Conservation (phyloP, 129 eudicot genomes). For the Flaveria bidentis region DNA sequence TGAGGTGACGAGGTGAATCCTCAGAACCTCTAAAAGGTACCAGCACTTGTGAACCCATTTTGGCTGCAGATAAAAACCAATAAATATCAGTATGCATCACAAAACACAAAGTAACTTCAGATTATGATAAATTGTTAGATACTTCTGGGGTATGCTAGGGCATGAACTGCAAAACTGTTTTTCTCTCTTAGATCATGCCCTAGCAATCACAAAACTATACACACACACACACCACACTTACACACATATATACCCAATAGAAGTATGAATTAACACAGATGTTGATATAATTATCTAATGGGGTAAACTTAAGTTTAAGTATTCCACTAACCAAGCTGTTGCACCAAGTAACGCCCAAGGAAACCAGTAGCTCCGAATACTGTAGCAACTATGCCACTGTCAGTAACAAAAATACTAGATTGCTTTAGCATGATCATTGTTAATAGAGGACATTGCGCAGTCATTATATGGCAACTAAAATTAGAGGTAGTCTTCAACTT, state of each 20-base stretch:
- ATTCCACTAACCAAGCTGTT: slow-evolving; percentile 76
- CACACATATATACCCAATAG: too few relatives aligned
- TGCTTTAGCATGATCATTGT: slow-evolving; percentile 7
- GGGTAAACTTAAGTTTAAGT: not conserved
- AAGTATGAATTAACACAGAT: slow-evolving; percentile 1
- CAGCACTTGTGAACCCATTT: slow-evolving; percentile 95
- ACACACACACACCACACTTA: too few relatives aligned
- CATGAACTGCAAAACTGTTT: slow-evolving; percentile 1
- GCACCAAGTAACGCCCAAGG: slow-evolving; percentile 95
- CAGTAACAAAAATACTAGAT: slow-evolving; percentile 14
- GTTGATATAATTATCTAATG: not conserved
- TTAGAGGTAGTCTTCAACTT: not conserved
- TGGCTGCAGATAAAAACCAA: slow-evolving; percentile 51
- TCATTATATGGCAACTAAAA: not conserved
- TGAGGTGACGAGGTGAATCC: slow-evolving; percentile 95
- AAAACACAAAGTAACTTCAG: slow-evolving; percentile 18
- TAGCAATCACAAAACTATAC: too few relatives aligned
- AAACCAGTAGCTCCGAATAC: slow-evolving; percentile 99
- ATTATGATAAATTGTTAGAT: not conserved
- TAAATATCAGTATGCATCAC: slow-evolving; percentile 23
- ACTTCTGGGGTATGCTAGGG: not conserved
- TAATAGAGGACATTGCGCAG: not conserved
- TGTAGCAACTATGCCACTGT: slow-evolving; percentile 92
- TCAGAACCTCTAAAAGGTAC: slow-evolving; percentile 98
- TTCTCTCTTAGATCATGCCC: not conserved